These are phyloP conservation scores for Scleromitrula shiraiana DNA, from an alignment of 2,329 filamentous ascomycete species.

Conservation along the genomic window DNA sequence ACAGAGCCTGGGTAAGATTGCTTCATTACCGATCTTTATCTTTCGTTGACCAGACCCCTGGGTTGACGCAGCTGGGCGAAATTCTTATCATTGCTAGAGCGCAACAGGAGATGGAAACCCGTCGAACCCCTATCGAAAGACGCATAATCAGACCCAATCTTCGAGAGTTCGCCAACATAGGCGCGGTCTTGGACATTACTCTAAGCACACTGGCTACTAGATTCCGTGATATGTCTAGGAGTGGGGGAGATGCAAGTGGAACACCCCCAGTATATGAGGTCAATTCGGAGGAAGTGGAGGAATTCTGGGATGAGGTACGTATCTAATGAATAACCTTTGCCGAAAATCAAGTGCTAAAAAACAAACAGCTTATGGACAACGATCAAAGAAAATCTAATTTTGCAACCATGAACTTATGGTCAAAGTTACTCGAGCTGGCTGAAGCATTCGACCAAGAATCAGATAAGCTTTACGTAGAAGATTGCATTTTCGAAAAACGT, in stretches of 20 bases:
- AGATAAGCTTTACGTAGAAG: conserved; percentile 13
- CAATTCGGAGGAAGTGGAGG: no score
- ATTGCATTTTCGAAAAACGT: conserved; percentile 12
- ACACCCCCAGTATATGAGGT: no score
- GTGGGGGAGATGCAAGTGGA: no score
- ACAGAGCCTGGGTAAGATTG: conserved; percentile 13
- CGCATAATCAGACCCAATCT: background rate
- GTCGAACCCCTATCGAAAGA: background rate
- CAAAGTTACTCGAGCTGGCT: conserved; percentile 22
- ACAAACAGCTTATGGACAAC: background rate
- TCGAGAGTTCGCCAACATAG: background rate
- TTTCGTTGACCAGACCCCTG: background rate
- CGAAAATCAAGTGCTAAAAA: background rate
- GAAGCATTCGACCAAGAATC: conserved; percentile 22
- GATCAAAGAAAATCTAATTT: background rate
- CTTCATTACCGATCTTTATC: conserved; percentile 14
- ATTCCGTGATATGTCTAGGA: no score
- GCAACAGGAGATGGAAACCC: conserved; percentile 7
- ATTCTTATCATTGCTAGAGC: background rate
- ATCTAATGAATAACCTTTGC: background rate
- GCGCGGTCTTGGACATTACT: no score
- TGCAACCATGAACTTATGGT: background rate
- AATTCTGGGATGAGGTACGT: no score
- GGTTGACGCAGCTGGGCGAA: conserved; percentile 1
- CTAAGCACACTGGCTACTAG: no score